Evolutionary conservation across 345 rosid genomes (phyloP).

Genomic region (Corymbia maculata): DNA sequence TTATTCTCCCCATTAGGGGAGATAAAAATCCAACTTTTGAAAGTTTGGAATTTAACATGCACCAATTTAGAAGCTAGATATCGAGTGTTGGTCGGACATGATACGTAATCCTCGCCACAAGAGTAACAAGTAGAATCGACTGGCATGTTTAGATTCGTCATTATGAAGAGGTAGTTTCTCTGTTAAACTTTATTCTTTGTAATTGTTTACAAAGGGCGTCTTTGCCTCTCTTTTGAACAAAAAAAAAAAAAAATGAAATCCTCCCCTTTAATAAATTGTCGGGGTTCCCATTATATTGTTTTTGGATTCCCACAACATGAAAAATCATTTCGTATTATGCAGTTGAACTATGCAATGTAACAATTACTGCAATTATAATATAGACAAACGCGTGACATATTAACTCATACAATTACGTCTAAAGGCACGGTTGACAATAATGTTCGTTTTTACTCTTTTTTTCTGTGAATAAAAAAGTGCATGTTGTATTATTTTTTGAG

Average conservation of each 20-base stretch:
- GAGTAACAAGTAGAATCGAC: no score
- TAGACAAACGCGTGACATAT: background rate
- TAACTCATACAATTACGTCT: no score
- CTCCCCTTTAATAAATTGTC: background rate
- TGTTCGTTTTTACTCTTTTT: no score
- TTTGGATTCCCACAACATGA: background rate
- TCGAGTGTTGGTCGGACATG: no score
- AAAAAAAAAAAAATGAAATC: no score
- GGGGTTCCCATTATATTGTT: background rate
- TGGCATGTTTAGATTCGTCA: no score
- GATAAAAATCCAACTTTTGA: background rate
- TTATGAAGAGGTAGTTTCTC: background rate
- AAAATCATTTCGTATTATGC: background rate
- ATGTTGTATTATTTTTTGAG: background rate
- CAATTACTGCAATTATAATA: background rate
- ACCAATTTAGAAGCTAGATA: no score
- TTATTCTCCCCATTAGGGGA: background rate
- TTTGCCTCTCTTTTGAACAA: background rate
- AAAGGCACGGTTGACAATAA: background rate
- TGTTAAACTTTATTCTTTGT: background rate
- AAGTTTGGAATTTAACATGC: no score
- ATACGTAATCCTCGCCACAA: no score
- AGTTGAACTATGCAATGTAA: background rate
- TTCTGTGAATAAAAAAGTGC: no score
- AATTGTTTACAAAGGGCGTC: background rate